Conservation (phyloP, 441 rosid genomes). For the Eugenia klotzschiana region DNA sequence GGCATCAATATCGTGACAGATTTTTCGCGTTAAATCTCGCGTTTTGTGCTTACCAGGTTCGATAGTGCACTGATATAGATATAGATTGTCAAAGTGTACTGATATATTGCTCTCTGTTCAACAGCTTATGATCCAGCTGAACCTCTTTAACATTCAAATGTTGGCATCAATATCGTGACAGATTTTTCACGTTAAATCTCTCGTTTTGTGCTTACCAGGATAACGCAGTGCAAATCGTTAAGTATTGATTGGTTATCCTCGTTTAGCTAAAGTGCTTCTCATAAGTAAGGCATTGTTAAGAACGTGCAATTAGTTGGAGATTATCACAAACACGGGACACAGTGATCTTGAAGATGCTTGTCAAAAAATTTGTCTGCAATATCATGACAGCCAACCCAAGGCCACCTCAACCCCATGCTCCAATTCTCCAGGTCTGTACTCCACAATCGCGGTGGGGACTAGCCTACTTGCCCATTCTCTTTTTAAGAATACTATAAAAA, state of each 20-base stretch:
- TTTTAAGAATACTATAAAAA: too few species aligned
- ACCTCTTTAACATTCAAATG: background rate
- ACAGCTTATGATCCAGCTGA: background rate
- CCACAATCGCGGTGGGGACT: too few species aligned
- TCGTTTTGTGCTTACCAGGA: background rate
- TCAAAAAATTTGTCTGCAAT: background rate
- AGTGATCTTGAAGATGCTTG: background rate
- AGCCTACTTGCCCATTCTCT: too few species aligned
- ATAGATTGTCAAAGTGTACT: background rate
- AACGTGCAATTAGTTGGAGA: background rate
- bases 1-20: background rate
- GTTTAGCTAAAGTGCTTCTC: background rate
- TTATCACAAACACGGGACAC: background rate
- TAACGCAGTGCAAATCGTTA: fast-evolving
- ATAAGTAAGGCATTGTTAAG: background rate
- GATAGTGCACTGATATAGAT: background rate
- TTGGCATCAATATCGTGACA: background rate
- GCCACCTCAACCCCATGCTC: conserved; percentile 47
- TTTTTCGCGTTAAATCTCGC: background rate
- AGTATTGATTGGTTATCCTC: background rate
- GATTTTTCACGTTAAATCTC: background rate
- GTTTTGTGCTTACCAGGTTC: background rate
- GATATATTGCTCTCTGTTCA: background rate
- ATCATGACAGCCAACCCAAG: conserved; percentile 10
- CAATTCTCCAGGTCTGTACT: conserved; percentile 35